Evolutionary conservation across 2,329 filamentous ascomycete genomes (phyloP).

Genomic region (Scytalidium lignicola): DNA sequence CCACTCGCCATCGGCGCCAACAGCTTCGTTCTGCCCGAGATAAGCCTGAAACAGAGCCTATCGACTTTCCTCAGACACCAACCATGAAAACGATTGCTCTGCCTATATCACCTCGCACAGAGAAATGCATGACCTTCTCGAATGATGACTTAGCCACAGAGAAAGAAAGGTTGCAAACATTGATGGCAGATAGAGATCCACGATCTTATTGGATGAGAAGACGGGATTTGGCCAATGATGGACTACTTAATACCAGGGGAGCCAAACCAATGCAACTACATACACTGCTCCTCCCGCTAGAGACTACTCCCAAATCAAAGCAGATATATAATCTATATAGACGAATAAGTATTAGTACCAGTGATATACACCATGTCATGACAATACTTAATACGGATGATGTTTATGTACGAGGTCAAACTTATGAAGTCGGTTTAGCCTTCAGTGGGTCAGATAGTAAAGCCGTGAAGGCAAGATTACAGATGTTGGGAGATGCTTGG

Average conservation of each 20-base stretch:
- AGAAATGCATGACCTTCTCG: constrained; percentile 2
- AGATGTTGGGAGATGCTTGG: not conserved
- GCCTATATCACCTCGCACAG: not conserved
- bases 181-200: constrained; percentile 24
- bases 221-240: constrained; percentile 6
- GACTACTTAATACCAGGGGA: constrained; percentile 6
- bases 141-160: not conserved
- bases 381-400: constrained; percentile 11
- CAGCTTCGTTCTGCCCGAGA: constrained; percentile 15
- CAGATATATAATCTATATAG: constrained; percentile 16
- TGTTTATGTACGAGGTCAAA: constrained; percentile 11
- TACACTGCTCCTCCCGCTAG: constrained; percentile 23
- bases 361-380: constrained; percentile 6
- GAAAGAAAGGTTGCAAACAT: constrained; percentile 12
- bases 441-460: not conserved
- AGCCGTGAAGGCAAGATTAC: not conserved
- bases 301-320: constrained; percentile 18
- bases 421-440: not conserved
- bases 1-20: constrained; percentile 21
- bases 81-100: not conserved
- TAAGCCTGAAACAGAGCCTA: not conserved
- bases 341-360: constrained; percentile 7
- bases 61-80: not conserved
- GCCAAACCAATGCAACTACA: constrained; percentile 14
- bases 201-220: constrained; percentile 26